Base-by-base conservation (phyloP, 208 protist genomes). In the Leishmania arabica region DNA sequence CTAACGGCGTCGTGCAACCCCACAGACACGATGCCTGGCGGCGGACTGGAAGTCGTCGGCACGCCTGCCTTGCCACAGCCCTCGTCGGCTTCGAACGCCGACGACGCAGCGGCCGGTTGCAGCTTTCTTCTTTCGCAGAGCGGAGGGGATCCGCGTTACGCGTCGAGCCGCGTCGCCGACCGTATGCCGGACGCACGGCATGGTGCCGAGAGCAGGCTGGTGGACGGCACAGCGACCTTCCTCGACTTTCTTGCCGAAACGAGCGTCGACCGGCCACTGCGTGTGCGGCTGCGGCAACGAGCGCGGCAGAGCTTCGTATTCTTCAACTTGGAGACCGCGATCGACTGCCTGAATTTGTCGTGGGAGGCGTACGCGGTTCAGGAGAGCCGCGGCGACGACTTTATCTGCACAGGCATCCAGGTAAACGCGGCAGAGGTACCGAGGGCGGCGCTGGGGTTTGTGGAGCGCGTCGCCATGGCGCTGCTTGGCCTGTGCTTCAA, bases 311-410 rank as follows among this genome's bases (percentile, higher is more conserved):
- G 54, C 81, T 80, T 95, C 40, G 92, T 93, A 19, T 96, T 97
- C 85, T 97, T 97, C 86, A 97, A 95, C 75, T 80, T 97, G 27
- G 94, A 98, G 84, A 97, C 91, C 17, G 88, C 92, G 24, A 92
- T 98, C 45, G 93, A 97, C 80, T 97, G 94, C 88, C 90, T 94
- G 71, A 98, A 97, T 78, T 49, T 95, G 73, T 96, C 92, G 11
- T 91, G 88, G 79, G 91, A 97, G 85, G 92, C 87, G 49, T 91
- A 92, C 84, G 80, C 79, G 8, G 81, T 89, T 31, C 78, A 88
- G 81, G 81, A 89, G 65, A 88, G 84, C 74, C 56, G 72, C n/a
- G 83, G 82, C 42, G 89, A 86, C 51, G 74, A 76, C 6, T 53
- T 82, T 13, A 84, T 91, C 24, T 62, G 65, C 37, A 87, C 85